These are phyloP conservation scores for Elasticomyces elasticus DNA, from an alignment of 495 filamentous ascomycete species.

Conservation along the genomic window DNA sequence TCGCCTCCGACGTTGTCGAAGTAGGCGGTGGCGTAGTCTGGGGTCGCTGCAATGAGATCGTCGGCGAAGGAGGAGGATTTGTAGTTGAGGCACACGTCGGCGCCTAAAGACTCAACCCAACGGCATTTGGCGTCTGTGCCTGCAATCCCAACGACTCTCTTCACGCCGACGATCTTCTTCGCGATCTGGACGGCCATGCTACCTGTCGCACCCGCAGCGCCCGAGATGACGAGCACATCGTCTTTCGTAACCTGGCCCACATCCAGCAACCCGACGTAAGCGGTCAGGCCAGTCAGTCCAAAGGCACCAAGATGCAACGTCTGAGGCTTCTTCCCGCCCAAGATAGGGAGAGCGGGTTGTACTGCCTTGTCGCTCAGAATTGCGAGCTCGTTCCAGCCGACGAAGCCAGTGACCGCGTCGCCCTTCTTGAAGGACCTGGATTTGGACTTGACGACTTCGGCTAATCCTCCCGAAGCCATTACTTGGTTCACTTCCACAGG, in stretches of 20 bases:
- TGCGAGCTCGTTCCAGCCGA: conserved; percentile 56
- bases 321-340: conserved; percentile 44
- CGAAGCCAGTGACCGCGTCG: conserved; percentile 40
- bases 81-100: conserved; percentile 32
- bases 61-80: conserved; percentile 24
- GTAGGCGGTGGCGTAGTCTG: conserved; percentile 47
- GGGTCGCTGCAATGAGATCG: conserved; percentile 30
- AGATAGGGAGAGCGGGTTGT: conserved; percentile 36
- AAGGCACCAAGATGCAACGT: conserved; percentile 53
- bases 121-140: conserved; percentile 35
- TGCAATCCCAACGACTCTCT: conserved; percentile 46
- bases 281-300: conserved; percentile 40
- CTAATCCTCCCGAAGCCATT: conserved; percentile 55
- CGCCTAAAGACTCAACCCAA: conserved; percentile 28
- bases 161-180: conserved; percentile 49
- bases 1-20: conserved; percentile 51
- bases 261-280: conserved; percentile 42
- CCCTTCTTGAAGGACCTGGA: conserved; percentile 40
- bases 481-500: conserved; percentile 56
- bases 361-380: conserved; percentile 40
- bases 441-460: conserved; percentile 25
- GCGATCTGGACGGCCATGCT: conserved; percentile 54
- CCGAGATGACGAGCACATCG: conserved; percentile 41
- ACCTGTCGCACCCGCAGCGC: conserved; percentile 59
- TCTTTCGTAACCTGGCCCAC: conserved; percentile 29